Percentiles rank a stretch among this genome's conserved stretches.
Conservation (phyloP, 2,329 filamentous ascomycete genomes). For the Capronia epimyces region DNA sequence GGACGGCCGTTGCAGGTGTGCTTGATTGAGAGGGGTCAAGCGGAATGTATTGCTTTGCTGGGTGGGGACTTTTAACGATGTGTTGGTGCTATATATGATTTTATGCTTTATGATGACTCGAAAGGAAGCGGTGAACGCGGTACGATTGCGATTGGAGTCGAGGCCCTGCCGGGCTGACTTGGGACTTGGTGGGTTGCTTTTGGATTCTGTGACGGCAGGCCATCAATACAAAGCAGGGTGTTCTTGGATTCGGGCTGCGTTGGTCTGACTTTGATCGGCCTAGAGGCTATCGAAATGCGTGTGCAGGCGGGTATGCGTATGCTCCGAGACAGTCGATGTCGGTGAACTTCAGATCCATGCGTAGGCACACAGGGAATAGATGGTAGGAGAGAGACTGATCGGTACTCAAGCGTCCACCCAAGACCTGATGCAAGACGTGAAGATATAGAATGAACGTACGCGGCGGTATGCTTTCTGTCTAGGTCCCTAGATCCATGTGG, state of each 20-base stretch:
- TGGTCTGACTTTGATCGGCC: neutral
- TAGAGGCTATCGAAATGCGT: neutral
- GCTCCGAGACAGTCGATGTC: neutral
- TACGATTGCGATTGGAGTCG: neutral
- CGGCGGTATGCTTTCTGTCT: neutral
- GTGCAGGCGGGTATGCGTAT: neutral
- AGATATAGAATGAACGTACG: neutral
- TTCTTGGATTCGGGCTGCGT: neutral
- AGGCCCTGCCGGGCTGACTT: neutral
- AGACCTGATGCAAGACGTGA: neutral
- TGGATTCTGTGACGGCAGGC: neutral
- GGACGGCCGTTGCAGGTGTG: too few relatives aligned
- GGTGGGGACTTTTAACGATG: neutral
- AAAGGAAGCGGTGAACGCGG: neutral
- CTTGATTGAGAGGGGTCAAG: too few relatives aligned
- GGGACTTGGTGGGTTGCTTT: neutral
- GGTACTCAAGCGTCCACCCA: neutral
- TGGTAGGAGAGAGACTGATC: neutral
- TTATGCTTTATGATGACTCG: neutral
- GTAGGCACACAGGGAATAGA: neutral
- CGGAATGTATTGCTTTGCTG: too few relatives aligned
- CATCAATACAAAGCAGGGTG: neutral
- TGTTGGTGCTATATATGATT: neutral
- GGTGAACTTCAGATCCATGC: neutral
- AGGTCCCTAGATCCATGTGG: constrained; percentile 3